Conservation (phyloP, 2,329 filamentous ascomycete genomes). For the Pseudogymnoascus sp. region DNA sequence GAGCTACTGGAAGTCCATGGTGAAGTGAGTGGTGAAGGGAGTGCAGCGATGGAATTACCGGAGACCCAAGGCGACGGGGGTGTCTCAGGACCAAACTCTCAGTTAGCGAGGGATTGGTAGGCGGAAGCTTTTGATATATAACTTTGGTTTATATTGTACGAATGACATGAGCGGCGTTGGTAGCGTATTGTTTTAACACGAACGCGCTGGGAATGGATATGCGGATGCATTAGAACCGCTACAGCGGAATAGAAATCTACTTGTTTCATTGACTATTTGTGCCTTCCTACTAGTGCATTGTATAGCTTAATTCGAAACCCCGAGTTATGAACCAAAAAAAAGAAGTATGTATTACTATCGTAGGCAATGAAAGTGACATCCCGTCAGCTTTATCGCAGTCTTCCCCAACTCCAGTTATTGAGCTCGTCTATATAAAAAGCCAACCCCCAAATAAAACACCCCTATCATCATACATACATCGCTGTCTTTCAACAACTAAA, state of each 20-base stretch:
- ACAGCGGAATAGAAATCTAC: not conserved
- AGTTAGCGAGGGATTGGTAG: not conserved
- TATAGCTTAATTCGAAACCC: not conserved
- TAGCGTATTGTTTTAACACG: constrained; percentile 5
- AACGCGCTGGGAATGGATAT: not conserved
- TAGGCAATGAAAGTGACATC: constrained; percentile 1
- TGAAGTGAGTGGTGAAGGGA: not conserved
- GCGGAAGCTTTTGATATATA: not conserved
- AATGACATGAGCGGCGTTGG: constrained; percentile 5
- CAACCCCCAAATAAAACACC: not conserved
- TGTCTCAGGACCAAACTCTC: not conserved
- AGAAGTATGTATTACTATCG: constrained; percentile 1
- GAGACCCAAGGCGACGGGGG: not conserved
- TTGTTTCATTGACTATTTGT: not conserved
- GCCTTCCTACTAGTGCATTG: no score
- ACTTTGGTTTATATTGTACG: constrained; percentile 2
- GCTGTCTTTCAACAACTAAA: not conserved
- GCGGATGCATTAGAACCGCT: not conserved
- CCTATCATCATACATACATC: not conserved
- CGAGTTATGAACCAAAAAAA: not conserved
- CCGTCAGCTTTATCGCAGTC: not conserved
- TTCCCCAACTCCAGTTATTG: not conserved
- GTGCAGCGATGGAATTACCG: not conserved
- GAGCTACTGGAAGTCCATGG: not conserved
- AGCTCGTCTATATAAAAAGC: not conserved